Evolutionary conservation across 2,329 filamentous ascomycete species (phyloP), one percentile per base, ranked within the genome.

Genomic region (Gaeumannomyces sp.): DNA sequence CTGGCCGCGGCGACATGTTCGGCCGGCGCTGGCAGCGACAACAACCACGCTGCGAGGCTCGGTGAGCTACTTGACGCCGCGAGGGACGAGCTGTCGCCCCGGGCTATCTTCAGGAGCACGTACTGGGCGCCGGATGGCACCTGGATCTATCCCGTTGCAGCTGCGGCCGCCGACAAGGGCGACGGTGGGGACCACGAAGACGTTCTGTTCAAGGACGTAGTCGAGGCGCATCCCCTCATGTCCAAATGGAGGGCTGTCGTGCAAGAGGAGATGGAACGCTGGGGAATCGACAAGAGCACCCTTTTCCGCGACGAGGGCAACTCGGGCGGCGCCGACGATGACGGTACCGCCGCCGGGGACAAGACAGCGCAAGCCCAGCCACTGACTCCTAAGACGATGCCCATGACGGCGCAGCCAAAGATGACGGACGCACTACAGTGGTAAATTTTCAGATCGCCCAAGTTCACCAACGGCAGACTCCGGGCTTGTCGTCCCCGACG

Each of bases 51-150:
- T n/a, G 67, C 45, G 68, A 67, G 72, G 38, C 68, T 76, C 10
- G 68, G 70, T 14, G 62, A 62, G 22, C 70, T 86, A 31, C 72
- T 85, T 1, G 72, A 71, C 1, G 76, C 80, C 53, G 90, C 89
- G 3, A 77, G 79, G 19, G 75, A 75, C 56, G 89, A 91, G 62
- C 75, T 95, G 63, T 80, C 80, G 57, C 82, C 88, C 19, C 79
- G 83, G 70, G 79, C 77, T 59, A 78, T 96, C 33, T 91, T 94
- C 74, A 83, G 81, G 1, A 72, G 77, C 27, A 79, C 85, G n/a
- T 92, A 83, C 75, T 91, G 91, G 80, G 83, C 84, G 4, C 77
- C 82, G 14, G 89, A 92, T 71, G 91, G 90, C 0, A 85, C 87
- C 56, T 93, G 89, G 89, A 86, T 77, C 70, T 94, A 84, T 73